Evolutionary conservation across 2,329 filamentous ascomycete genomes (phyloP).

Genomic region (Pyrenochaeta sp.): DNA sequence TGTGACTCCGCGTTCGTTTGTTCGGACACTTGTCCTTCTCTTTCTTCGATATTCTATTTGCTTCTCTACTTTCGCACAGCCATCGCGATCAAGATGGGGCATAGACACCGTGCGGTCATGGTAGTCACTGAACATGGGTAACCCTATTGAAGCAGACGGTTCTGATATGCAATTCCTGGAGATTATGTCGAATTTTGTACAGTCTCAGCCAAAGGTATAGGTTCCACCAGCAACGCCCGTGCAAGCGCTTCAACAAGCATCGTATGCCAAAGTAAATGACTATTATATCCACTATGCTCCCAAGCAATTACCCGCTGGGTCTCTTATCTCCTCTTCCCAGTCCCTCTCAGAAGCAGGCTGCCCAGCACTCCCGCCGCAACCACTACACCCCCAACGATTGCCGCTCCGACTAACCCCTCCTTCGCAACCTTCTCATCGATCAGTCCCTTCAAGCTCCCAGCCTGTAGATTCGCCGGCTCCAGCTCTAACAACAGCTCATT

Average conservation of each 20-base stretch:
- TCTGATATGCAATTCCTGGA: slow-evolving; percentile 8
- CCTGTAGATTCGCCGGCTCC: slow-evolving; percentile 91
- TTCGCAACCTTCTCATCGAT: slow-evolving; percentile 97
- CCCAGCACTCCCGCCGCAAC: slow-evolving; percentile 94
- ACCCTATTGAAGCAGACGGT: background rate
- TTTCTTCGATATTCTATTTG: slow-evolving; percentile 36
- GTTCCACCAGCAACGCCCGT: slow-evolving; percentile 38
- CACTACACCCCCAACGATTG: slow-evolving; percentile 91
- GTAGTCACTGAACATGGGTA: background rate
- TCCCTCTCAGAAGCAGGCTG: slow-evolving; percentile 80
- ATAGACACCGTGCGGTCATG: background rate
- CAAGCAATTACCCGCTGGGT: background rate
- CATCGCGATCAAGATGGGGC: background rate
- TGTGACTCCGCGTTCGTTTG: slow-evolving; percentile 39
- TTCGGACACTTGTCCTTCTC: slow-evolving; percentile 16
- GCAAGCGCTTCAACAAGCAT: slow-evolving; percentile 18
- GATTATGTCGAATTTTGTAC: slow-evolving; percentile 3
- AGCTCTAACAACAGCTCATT: slow-evolving; percentile 92
- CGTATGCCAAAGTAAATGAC: background rate
- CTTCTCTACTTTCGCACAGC: slow-evolving; percentile 22
- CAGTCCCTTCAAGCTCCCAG: slow-evolving; percentile 81
- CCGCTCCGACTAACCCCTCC: slow-evolving; percentile 92
- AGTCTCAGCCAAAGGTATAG: slow-evolving; percentile 27
- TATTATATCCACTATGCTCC: background rate
- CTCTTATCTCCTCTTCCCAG: slow-evolving; percentile 64